Base-by-base conservation (phyloP, 2,329 filamentous ascomycete species). In the Graphilbum sp. region DNA sequence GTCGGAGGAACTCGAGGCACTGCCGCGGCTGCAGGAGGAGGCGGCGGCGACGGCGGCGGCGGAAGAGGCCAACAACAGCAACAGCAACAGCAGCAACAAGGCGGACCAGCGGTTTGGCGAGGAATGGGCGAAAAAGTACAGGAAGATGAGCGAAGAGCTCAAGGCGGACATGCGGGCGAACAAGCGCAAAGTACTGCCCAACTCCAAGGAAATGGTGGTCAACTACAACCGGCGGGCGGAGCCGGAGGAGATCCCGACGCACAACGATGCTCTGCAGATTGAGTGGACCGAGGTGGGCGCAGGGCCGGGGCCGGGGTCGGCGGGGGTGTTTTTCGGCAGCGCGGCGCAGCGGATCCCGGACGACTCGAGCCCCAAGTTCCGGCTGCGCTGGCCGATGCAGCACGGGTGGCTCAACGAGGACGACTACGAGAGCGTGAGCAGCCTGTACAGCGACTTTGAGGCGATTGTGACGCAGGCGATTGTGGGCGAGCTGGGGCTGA, bases 141-240 rank as follows among this genome's bases (percentile, higher is more conserved):
- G 74, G 40, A 79, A 79, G 52, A 81, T 90, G 79, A 83, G 75
- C 43, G 75, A 77, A 38, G 87, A 95, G 33, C 72, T 98, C 43
- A 94, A 93, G 59, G 63, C 79, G 3, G 81, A 85, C 37, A 93
- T 96, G 83, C 78, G 88, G 44, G 73, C 76, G 47, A 94, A 94
- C 60, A 96, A 96, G 66, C 78, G 85, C 53, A 82, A 93, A 54
- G 87, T 95, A 15, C 62, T 96, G 36, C 90, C 90, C n/a, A 96
- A 96, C 54, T 95, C 87, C 0, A 93, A 94, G 56, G 90, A 98
- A 52, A 66, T 95, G 41, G 88, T 95, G 2, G 75, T 87, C 46
- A 96, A 94, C 53, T 96, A 83, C 67, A 98, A 98, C 57, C 75
- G 82, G 38, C 73, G 84, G 35, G 82, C 77, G 1, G 75, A 81